A percentile compares a stretch with the other conserved stretches of the same genome.
Conservation (phyloP, 257 asterid genomes). For the Solanum verrucosum region DNA sequence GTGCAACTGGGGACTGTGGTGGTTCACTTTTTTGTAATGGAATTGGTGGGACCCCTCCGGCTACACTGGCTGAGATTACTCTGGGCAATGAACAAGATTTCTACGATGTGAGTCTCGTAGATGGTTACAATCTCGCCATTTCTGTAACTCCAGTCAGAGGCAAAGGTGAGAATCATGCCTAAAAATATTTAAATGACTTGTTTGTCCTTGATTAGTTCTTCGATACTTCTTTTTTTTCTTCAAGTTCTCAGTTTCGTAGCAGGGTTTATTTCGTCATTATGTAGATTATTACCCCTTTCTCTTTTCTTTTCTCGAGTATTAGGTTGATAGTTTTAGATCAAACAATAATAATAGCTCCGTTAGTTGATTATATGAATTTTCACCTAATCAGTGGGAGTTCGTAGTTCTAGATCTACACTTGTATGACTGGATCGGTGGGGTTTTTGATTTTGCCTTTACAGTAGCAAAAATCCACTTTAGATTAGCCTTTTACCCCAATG, state of each 20-base stretch:
- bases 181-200: background rate
- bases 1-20: constrained; percentile 96
- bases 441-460: too few relatives aligned
- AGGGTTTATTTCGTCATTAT: background rate
- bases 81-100: constrained; percentile 73
- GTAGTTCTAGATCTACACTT: background rate
- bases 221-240: background rate
- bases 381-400: background rate
- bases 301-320: background rate
- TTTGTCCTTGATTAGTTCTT: background rate
- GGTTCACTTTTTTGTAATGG: constrained; percentile 84
- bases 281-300: rapidly evolving
- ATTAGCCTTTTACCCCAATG: too few relatives aligned
- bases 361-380: background rate
- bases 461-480: too few relatives aligned
- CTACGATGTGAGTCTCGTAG: constrained; percentile 93
- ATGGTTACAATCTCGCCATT: constrained; percentile 85
- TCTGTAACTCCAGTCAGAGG: constrained; percentile 69
- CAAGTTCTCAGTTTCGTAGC: background rate
- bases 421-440: background rate
- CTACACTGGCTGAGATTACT: constrained; percentile 84
- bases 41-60: constrained; percentile 84
- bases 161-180: constrained; percentile 26
- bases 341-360: background rate
- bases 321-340: background rate